Base-by-base conservation (phyloP, 176 grass and related monocot genomes). In the Rhynchospora tenuis region DNA sequence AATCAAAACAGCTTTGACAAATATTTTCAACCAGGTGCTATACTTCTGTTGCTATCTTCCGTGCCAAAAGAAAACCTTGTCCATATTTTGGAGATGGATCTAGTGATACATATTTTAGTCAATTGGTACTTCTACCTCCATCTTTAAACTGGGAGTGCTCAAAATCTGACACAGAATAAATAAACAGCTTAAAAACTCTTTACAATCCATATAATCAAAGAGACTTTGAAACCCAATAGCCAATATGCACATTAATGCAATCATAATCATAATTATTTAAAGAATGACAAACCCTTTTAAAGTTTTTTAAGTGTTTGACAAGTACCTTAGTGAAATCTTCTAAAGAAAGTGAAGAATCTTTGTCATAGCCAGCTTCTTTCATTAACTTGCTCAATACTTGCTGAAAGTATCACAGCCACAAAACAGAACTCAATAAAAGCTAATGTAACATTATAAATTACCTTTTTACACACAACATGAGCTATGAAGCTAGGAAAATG, bases 241-340 rank as follows among this genome's bases (percentile, higher is more conserved):
- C 17, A 6, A 54, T 76, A 55, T 77, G 38, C 6, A 86, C 6
- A 64, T 50, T 27, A 51, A 12, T 52, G 69, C 42, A 85, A 27
- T 81, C 65, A 13, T 85, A 81, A n/a, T n/a, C n/a, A n/a, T n/a
- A 71, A 89, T 85, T 83, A 87, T 5, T 71, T 12, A 61, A 7
- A 26, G 23, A 48, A 48, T 9, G 55, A 68, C 1, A 15, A 57
- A 29, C 19, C 74, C 1, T 74, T 74, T 44, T 5, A 26, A 42
- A 60, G 7, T 33, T 15, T 42, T 27, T 15, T 24, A 58, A 66
- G n/a, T 24, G 54, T 83, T 54, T 59, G n/a, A 89, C 8, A 27
- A 86, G 8, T 88, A 98, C 90, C 90, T 92, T 89, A 31, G 63
- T 69, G 56, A 98, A 94, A 85, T 98, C 95, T 31, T 98, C 87